phyloP scores from a whole-genome alignment of 768 basidiomycete genomes.

The Saitozyma sp. region DNA sequence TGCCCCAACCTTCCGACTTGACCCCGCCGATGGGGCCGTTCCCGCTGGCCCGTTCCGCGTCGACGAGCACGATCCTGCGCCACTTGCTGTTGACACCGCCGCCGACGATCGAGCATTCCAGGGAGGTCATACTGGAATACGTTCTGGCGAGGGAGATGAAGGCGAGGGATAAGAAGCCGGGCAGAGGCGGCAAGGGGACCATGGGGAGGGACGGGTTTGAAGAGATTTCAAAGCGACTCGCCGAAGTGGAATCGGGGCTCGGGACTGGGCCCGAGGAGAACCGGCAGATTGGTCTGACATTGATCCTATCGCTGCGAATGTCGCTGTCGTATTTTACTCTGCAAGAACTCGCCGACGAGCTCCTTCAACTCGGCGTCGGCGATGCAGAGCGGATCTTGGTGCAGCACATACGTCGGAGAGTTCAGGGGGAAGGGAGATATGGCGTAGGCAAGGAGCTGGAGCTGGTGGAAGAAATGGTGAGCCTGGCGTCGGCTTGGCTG shows the following conservation, averaged over 20 bases:
- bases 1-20: slow-evolving; percentile 48
- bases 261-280: slow-evolving; percentile 24
- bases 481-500: slow-evolving; percentile 4
- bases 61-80: slow-evolving; percentile 37
- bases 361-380: slow-evolving; percentile 28
- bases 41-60: slow-evolving; percentile 39
- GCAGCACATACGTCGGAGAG: slow-evolving; percentile 42
- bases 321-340: slow-evolving; percentile 47
- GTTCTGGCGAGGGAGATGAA: slow-evolving; percentile 40
- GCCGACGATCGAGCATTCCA: slow-evolving; percentile 42
- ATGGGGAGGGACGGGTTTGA: slow-evolving; percentile 41
- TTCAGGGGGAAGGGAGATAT: slow-evolving; percentile 45
- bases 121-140: slow-evolving; percentile 50
- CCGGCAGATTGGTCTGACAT: slow-evolving; percentile 33
- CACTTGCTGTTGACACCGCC: slow-evolving; percentile 42
- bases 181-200: slow-evolving; percentile 47
- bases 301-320: slow-evolving; percentile 45
- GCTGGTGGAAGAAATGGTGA: slow-evolving; percentile 38
- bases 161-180: slow-evolving; percentile 37
- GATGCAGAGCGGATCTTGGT: slow-evolving; percentile 46
- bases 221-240: slow-evolving; percentile 35
- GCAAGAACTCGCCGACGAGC: slow-evolving; percentile 36
- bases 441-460: slow-evolving; percentile 44
- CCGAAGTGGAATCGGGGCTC: slow-evolving; percentile 40
- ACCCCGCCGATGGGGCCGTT: slow-evolving; percentile 46